phyloP scores from a whole-genome alignment of 1,284 basidiomycete genomes.

The Cryptococcus sp. region DNA sequence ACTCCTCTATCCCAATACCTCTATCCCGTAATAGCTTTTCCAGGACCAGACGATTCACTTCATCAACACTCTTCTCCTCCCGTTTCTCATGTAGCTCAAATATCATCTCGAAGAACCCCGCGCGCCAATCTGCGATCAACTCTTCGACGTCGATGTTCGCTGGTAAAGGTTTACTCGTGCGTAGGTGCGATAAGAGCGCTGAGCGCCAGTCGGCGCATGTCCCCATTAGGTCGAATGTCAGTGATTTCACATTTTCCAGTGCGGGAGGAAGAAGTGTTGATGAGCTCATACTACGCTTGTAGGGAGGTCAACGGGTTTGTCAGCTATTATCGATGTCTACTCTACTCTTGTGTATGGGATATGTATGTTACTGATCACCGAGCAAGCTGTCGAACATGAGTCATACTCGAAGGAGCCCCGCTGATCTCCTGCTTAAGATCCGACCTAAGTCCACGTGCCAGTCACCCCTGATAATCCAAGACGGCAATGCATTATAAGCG shows the following conservation, averaged over 20 bases:
- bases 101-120: conserved; percentile 17
- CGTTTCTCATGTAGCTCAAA: conserved; percentile 12
- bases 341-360: too few species aligned
- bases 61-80: conserved; percentile 16
- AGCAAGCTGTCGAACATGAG: too few species aligned
- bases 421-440: too few species aligned
- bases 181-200: conserved; percentile 2
- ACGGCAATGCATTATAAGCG: too few species aligned
- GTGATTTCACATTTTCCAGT: conserved; percentile 5
- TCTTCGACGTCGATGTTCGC: too few species aligned
- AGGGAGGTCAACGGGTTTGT: too few species aligned
- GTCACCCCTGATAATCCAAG: too few species aligned
- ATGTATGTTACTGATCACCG: too few species aligned
- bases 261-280: background rate
- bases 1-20: background rate
- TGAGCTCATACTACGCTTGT: too few species aligned
- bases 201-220: conserved; percentile 24
- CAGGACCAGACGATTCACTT: conserved; percentile 15
- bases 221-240: conserved; percentile 24
- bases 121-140: conserved; percentile 13
- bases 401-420: too few species aligned
- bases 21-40: conserved; percentile 7
- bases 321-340: too few species aligned
- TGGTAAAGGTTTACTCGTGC: background rate
- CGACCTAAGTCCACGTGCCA: too few species aligned